Percentiles rank a stretch among this genome's conserved stretches.
These are phyloP conservation scores for Boletellus dicymbophilus DNA, from an alignment of 1,284 basidiomycete species.

Conservation along the genomic window DNA sequence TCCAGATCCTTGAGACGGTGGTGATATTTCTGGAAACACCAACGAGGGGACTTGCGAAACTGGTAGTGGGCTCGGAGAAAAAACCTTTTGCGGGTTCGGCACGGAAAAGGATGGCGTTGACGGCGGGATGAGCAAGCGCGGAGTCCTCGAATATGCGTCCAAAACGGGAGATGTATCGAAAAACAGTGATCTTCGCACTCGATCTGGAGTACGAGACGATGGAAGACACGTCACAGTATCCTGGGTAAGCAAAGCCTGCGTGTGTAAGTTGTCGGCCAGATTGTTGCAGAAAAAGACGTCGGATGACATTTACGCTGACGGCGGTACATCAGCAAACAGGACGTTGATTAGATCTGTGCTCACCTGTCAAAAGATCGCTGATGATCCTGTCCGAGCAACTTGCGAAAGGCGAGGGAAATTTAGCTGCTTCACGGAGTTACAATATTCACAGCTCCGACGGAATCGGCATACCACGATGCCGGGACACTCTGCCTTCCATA, in stretches of 20 bases:
- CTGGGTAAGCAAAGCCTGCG: not conserved
- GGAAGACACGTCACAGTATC: constrained; percentile 3
- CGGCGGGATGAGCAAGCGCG: constrained; percentile 8
- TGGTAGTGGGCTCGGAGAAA: constrained; percentile 34
- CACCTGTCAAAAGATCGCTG: constrained; percentile 17
- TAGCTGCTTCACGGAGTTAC: constrained; percentile 9
- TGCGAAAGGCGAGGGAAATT: not conserved
- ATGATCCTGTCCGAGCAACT: constrained; percentile 2
- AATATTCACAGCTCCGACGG: constrained; percentile 15
- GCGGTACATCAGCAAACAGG: not conserved
- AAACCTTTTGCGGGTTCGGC: constrained; percentile 11
- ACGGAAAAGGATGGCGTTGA: constrained; percentile 15
- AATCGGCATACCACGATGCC: constrained; percentile 26
- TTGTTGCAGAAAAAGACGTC: constrained; percentile 9
- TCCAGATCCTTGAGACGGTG: constrained; percentile 24
- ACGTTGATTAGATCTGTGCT: not conserved
- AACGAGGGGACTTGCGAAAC: constrained; percentile 18
- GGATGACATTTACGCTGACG: constrained; percentile 4
- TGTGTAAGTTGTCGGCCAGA: constrained; percentile 4
- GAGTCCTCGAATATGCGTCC: constrained; percentile 5
- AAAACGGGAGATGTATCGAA: not conserved
- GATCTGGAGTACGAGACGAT: constrained; percentile 16
- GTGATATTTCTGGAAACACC: constrained; percentile 26
- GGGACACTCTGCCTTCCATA: no score
- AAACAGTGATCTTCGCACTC: constrained; percentile 1